Conservation (phyloP, 345 rosid species). For the Passiflora organensis region DNA sequence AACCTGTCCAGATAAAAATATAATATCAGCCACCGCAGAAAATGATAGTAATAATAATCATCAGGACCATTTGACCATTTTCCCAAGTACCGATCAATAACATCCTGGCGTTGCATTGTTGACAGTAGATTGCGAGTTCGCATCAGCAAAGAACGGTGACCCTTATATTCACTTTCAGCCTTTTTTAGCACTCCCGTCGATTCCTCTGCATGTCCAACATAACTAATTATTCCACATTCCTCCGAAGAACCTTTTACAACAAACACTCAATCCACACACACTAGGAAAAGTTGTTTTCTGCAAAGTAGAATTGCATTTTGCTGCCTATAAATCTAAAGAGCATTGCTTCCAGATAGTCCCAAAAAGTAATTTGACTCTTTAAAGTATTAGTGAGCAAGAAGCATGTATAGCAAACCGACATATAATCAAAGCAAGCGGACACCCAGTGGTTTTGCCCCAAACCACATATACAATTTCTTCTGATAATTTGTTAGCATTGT, state of each 20-base stretch:
- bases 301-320: too few species aligned
- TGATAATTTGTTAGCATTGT: too few species aligned
- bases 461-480: too few species aligned
- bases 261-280: neutral
- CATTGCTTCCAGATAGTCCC: too few species aligned
- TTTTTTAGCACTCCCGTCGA: constrained; percentile 69
- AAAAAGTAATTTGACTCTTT: too few species aligned
- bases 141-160: constrained; percentile 73
- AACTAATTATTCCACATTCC: constrained; percentile 9
- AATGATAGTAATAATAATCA: neutral
- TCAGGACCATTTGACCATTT: too few species aligned
- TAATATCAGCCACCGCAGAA: constrained; percentile 12
- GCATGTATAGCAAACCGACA: too few species aligned
- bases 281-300: neutral
- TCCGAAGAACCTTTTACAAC: constrained; percentile 1
- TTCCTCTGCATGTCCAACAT: constrained; percentile 48
- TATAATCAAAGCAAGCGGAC: too few species aligned
- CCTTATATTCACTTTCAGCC: constrained; percentile 95
- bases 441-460: too few species aligned
- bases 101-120: constrained; percentile 88
- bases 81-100: constrained; percentile 68
- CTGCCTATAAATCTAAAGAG: too few species aligned
- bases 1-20: constrained; percentile 41
- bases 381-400: too few species aligned
- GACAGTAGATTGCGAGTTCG: constrained; percentile 84